These are phyloP conservation scores for Chlorophyllum brunneum DNA, from an alignment of 768 basidiomycete genomes.

Conservation along the genomic window DNA sequence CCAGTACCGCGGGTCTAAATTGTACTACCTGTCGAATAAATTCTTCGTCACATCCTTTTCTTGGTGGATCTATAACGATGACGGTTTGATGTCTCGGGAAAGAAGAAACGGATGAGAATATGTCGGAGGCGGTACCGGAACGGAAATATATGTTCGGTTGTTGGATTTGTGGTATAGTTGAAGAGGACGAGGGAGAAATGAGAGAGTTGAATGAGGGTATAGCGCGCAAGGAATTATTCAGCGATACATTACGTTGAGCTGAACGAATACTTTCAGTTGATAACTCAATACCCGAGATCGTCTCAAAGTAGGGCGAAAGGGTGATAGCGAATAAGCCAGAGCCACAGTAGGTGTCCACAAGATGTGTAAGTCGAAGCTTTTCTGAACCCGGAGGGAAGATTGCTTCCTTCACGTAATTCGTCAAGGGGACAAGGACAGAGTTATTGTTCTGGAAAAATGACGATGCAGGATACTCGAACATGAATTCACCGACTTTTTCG, in stretches of 20 bases:
- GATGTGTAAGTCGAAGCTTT: conserved; percentile 51
- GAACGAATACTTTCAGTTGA: conserved; percentile 64
- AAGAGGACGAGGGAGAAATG: not conserved
- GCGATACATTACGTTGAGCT: conserved; percentile 60
- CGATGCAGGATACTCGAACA: conserved; percentile 83
- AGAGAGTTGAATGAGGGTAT: not conserved
- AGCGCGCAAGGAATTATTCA: conserved; percentile 39
- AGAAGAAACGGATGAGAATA: conserved; percentile 59
- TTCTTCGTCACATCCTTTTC: conserved; percentile 87
- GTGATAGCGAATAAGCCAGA: conserved; percentile 85
- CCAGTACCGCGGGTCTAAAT: conserved; percentile 65
- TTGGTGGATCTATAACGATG: conserved; percentile 84
- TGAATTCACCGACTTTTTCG: conserved; percentile 74
- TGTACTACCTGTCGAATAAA: conserved; percentile 74
- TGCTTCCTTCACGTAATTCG: conserved; percentile 76
- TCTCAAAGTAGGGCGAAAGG: conserved; percentile 68
- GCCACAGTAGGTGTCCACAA: conserved; percentile 95
- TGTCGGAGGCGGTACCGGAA: conserved; percentile 81
- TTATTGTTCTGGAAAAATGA: conserved; percentile 99
- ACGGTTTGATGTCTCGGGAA: conserved; percentile 69
- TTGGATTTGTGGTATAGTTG: not conserved
- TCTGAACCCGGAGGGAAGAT: conserved; percentile 42
- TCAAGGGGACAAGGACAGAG: conserved; percentile 79
- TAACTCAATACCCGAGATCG: conserved; percentile 88
- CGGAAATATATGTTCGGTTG: conserved; percentile 57